A percentile compares a stretch with the other conserved stretches of the same genome.
Conservation (phyloP, 345 rosid genomes). For the Moringa oleifera region DNA sequence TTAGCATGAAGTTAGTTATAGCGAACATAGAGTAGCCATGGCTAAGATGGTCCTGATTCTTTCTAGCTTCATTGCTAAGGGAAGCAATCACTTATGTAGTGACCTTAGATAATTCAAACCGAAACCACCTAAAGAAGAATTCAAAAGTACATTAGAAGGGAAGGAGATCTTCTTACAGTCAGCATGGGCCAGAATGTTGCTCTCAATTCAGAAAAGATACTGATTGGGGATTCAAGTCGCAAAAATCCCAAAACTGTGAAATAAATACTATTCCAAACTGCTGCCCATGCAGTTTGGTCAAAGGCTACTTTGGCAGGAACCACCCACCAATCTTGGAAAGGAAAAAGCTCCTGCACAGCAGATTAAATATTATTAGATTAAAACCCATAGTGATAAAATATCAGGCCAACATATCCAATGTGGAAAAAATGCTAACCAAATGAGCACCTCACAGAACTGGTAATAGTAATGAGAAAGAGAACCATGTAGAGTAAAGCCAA, state of each 20-base stretch:
- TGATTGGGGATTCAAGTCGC: slow-evolving; percentile 74
- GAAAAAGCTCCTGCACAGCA: slow-evolving; percentile 57
- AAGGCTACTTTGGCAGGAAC: slow-evolving; percentile 86
- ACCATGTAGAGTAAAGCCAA: slow-evolving; percentile 90
- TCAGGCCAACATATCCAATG: background rate
- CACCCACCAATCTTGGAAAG: slow-evolving; percentile 94
- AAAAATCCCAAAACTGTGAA: slow-evolving; percentile 60
- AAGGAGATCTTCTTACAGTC: slow-evolving; percentile 46
- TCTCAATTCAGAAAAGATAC: slow-evolving; percentile 55
- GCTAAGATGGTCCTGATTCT: no score
- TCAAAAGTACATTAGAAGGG: background rate
- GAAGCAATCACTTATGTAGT: no score
- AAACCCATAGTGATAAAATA: background rate
- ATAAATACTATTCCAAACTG: slow-evolving; percentile 91
- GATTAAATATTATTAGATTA: background rate
- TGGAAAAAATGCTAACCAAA: background rate
- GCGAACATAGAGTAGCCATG: no score
- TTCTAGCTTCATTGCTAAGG: no score
- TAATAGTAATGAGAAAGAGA: slow-evolving; percentile 90
- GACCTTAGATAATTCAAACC: no score
- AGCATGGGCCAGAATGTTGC: slow-evolving; percentile 87
- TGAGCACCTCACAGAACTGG: slow-evolving; percentile 77
- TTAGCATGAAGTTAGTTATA: no score
- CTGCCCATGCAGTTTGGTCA: slow-evolving; percentile 94
- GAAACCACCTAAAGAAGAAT: background rate